A percentile compares a stretch with the other conserved stretches of the same genome.
Conservation (phyloP, 306 rosid genomes). For the Trifolium pratense region DNA sequence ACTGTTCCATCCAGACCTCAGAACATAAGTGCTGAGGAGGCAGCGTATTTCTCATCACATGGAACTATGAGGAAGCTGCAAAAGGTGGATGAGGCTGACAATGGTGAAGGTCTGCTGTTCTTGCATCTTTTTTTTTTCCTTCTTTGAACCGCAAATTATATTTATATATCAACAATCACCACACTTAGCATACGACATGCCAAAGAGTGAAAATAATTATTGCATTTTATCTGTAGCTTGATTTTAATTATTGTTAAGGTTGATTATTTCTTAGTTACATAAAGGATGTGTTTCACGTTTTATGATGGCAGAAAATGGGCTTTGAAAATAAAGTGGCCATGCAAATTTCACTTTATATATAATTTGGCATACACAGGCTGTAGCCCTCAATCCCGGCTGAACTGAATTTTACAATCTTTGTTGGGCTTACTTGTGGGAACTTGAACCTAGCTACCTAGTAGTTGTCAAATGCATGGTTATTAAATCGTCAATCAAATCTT, state of each 20-base stretch:
- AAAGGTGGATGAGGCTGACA: slow-evolving; percentile 49
- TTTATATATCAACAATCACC: too few species aligned
- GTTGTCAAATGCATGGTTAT: background rate
- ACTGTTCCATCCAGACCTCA: slow-evolving; percentile 81
- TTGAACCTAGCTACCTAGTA: slow-evolving; percentile 14
- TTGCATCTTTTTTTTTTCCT: too few species aligned
- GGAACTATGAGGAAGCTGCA: slow-evolving; percentile 58
- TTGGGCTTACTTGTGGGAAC: slow-evolving; percentile 9
- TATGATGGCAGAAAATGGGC: slow-evolving; percentile 20
- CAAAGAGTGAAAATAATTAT: too few species aligned
- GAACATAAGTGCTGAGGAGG: slow-evolving; percentile 53
- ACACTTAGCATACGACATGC: too few species aligned
- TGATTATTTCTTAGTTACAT: slow-evolving; percentile 26
- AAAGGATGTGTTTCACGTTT: slow-evolving; percentile 5
- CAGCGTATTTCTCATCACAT: slow-evolving; percentile 52
- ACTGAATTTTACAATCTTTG: slow-evolving; percentile 1
- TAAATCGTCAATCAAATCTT: background rate
- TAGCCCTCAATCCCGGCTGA: slow-evolving; percentile 24
- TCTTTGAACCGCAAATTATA: too few species aligned
- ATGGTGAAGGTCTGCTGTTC: slow-evolving; percentile 69
- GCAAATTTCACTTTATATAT: background rate
- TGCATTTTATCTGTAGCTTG: slow-evolving; percentile 35
- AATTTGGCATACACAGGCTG: slow-evolving; percentile 3
- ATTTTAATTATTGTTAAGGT: slow-evolving; percentile 11
- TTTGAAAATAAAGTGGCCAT: background rate